These are phyloP conservation scores for Inonotus hispidus DNA, from an alignment of 1,284 basidiomycete species.

Conservation along the genomic window DNA sequence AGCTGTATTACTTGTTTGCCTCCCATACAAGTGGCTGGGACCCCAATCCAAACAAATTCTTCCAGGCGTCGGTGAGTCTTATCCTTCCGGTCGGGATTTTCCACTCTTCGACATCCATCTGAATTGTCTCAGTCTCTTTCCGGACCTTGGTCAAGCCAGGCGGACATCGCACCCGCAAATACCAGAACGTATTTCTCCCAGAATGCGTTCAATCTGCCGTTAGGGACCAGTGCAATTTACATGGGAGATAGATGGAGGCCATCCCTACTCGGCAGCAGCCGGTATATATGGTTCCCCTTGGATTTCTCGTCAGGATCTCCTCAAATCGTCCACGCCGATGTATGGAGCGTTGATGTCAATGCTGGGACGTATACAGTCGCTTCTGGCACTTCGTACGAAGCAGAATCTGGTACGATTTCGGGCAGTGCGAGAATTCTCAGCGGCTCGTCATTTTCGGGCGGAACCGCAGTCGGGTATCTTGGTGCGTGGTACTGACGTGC, in stretches of 20 bases:
- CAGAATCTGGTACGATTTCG: conserved; percentile 46
- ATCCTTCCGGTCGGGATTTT: neutral
- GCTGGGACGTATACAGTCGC: conserved; percentile 48
- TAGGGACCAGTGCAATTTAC: conserved; percentile 49
- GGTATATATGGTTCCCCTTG: conserved; percentile 59
- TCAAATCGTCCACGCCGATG: conserved; percentile 49
- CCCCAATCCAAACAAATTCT: conserved; percentile 59
- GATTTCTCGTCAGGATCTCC: conserved; percentile 49
- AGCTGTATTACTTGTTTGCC: conserved; percentile 56
- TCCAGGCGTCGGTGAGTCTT: conserved; percentile 41
- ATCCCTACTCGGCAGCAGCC: conserved; percentile 47
- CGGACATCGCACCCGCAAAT: conserved; percentile 47
- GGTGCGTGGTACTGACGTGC: conserved; percentile 30
- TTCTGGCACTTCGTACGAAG: conserved; percentile 50
- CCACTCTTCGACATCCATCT: neutral
- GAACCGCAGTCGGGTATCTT: conserved; percentile 49
- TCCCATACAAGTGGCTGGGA: conserved; percentile 58
- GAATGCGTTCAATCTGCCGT: conserved; percentile 50
- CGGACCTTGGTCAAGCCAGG: conserved; percentile 51
- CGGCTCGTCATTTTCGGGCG: conserved; percentile 45
- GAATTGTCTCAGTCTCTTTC: conserved; percentile 39
- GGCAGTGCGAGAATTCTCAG: conserved; percentile 43
- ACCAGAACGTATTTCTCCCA: conserved; percentile 58
- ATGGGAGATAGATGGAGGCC: conserved; percentile 64
- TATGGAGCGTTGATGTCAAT: conserved; percentile 48